Conservation (phyloP, 1,284 basidiomycete genomes). For the Hemileccinum hortonii region DNA sequence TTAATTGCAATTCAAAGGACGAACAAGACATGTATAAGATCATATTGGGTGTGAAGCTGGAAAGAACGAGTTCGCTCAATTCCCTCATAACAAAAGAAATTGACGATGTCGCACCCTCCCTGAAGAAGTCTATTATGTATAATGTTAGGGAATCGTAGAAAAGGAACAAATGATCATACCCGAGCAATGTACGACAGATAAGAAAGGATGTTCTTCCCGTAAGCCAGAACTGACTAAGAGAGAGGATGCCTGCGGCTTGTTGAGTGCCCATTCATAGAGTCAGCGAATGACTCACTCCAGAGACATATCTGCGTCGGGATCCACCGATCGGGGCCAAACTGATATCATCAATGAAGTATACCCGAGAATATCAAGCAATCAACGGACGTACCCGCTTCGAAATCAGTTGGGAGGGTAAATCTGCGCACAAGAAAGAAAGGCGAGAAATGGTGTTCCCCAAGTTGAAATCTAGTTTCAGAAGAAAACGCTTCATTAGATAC, state of each 20-base stretch:
- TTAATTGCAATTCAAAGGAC: constrained; percentile 12
- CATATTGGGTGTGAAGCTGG: constrained; percentile 57
- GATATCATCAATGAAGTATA: not conserved
- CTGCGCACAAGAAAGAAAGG: not conserved
- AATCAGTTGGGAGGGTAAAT: not conserved
- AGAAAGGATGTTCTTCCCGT: not conserved
- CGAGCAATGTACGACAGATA: not conserved
- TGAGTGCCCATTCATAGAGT: constrained; percentile 8
- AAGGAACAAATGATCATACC: not conserved
- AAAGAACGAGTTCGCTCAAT: not conserved
- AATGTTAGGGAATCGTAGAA: constrained; percentile 11
- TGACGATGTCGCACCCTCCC: not conserved
- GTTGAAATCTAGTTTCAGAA: not conserved
- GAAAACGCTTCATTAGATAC: not conserved
- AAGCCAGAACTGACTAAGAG: constrained; percentile 1
- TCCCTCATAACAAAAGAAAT: too few species aligned
- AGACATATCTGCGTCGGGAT: constrained; percentile 54
- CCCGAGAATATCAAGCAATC: not conserved
- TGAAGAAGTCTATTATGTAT: constrained; percentile 5
- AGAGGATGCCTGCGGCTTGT: constrained; percentile 23
- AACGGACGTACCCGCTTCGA: not conserved
- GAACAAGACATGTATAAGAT: constrained; percentile 32
- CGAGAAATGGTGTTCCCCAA: not conserved
- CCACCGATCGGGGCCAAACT: constrained; percentile 41
- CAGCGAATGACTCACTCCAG: constrained; percentile 31